Conservation (phyloP, 441 rosid species). For the Gossypium aridum region DNA sequence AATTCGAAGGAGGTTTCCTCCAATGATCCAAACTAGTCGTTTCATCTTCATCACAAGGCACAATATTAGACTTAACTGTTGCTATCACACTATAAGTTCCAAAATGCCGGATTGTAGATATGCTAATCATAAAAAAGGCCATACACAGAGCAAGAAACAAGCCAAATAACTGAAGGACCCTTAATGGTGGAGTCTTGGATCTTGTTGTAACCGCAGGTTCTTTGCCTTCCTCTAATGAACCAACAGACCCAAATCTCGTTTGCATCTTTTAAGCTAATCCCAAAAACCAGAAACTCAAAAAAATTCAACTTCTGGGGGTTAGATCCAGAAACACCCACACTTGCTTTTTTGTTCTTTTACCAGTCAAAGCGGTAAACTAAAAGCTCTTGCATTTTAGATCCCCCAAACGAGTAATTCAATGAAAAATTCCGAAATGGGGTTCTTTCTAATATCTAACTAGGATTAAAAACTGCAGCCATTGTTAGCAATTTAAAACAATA, state of each 20-base stretch:
- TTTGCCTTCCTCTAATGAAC: conserved; percentile 66
- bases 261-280: conserved; percentile 32
- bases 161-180: conserved; percentile 45
- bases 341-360: neutral
- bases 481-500: neutral
- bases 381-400: neutral
- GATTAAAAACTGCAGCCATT: neutral
- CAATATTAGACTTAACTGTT: conserved; percentile 39
- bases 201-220: conserved; percentile 34
- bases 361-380: neutral
- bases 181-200: conserved; percentile 43
- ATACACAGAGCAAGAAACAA: conserved; percentile 51
- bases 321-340: conserved; percentile 18
- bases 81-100: conserved; percentile 49
- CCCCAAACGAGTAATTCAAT: neutral
- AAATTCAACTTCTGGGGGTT: conserved; percentile 17
- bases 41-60: conserved; percentile 41
- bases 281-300: conserved; percentile 6
- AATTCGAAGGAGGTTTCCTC: conserved; percentile 53
- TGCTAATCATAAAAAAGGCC: conserved; percentile 54
- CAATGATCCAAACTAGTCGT: conserved; percentile 34
- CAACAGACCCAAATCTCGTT: conserved; percentile 30
- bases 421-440: neutral
- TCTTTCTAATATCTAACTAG: neutral
- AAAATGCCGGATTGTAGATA: conserved; percentile 53